Evolutionary conservation across 352 stramenopile species (phyloP), one percentile per base, ranked within the genome.

Genomic region (Globisporangium ultimum): DNA sequence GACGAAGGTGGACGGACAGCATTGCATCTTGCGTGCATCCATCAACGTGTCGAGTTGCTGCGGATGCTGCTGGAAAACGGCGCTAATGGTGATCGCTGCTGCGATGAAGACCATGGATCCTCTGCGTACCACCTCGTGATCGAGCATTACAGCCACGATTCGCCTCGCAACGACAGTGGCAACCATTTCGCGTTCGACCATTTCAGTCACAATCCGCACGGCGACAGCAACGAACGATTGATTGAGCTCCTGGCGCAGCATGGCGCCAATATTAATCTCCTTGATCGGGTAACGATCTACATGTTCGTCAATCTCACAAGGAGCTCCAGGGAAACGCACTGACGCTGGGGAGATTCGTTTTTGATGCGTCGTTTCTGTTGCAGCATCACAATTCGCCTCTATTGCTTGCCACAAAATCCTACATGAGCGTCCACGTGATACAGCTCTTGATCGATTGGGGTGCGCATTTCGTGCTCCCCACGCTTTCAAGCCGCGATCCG

Each of bases 71-170:
- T 63, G 11, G 40, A 50, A 12, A 49, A 20, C 20, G 34, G 48
- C 15, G 38, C 56, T 22, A 12, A 40, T 22, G 40, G 8, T 10
- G 56, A 57, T 21, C 17, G 52, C 42, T 45, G 42, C 14, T 18
- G 38, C 14, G 38, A 43, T 8, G 38, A 52, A 9, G 12, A 10
- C 0, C 34, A 22, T 8, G 45, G 24, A 12, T 17, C 4, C 24
- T 52, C 49, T 3, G 2, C 32, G 32, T 55, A 55, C 17, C 49
- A 52, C 24, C 9, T 49, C 45, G 53, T 32, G 53, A 22, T 59
- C 22, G 13, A 32, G n/a, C 41, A 51, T 17, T 3, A 28, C 14
- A 12, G 21, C 1, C 3, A 13, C 1, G 6, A 22, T 3, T 15
- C 13, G 15, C 15, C 45, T 15, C 22, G 42, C 28, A n/a, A n/a